Evolutionary conservation across 2,329 filamentous ascomycete species (phyloP).

Genomic region (Fusarium coicis): DNA sequence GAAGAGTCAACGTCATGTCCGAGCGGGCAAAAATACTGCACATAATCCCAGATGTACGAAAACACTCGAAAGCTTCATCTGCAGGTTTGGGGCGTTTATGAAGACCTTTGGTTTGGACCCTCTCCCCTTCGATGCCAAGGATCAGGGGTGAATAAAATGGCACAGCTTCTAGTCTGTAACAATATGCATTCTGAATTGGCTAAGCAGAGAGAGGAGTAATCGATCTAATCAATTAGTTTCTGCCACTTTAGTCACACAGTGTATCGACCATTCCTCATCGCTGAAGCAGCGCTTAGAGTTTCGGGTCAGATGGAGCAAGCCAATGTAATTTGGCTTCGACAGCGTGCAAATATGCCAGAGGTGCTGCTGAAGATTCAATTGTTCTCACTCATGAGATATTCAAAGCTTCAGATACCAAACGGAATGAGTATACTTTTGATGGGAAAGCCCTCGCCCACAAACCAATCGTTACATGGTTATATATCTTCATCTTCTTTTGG

Average conservation of each 20-base stretch:
- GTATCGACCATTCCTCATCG: not conserved
- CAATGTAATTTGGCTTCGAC: not conserved
- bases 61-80: not conserved
- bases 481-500: not conserved
- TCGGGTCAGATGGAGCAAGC: not conserved
- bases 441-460: not conserved
- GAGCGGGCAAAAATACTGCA: rapidly evolving
- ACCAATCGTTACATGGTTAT: not conserved
- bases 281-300: not conserved
- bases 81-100: rapidly evolving
- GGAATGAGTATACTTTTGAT: not conserved
- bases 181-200: rapidly evolving
- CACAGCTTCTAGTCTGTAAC: not conserved
- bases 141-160: not conserved
- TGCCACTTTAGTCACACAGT: no score
- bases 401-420: not conserved
- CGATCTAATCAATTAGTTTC: no score
- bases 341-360: not conserved
- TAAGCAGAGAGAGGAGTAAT: no score
- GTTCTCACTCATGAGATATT: no score
- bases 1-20: not conserved
- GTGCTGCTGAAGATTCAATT: not conserved
- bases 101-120: not conserved
- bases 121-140: not conserved
- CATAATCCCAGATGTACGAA: not conserved